Evolutionary conservation across 1,284 basidiomycete genomes (phyloP), one percentile per base, ranked within the genome.

Genomic region (Cutaneotrichosporon sp.): DNA sequence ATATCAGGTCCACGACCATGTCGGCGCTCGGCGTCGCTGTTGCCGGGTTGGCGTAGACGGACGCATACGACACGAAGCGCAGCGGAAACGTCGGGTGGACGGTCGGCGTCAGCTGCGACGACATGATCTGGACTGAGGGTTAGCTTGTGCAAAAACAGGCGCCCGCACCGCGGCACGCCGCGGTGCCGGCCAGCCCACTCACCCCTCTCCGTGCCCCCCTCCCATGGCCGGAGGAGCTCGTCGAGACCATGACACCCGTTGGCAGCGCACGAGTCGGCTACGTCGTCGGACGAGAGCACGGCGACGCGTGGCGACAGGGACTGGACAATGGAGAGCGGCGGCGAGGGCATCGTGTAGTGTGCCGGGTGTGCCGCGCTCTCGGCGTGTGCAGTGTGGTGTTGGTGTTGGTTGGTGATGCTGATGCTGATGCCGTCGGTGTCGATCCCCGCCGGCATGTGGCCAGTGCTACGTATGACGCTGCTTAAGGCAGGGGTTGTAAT

Each of bases 171-270:
- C 40, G 15, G 1, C 12, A 23, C 9, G 2, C 18, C 8, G 15
- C 40, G 15, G 2, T 8, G 40, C 38, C 20, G 9, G n/a, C 5
- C 1, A 17, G 8, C 22, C n/a, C 8, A 57, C 68, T 56, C 34
- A 74, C 74, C 74, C 52, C 72, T 53, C 58, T 76, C 73, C 4
- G 72, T 65, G 0, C 60, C 61, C 3, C 68, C 65, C 57, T 74
- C 73, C 72, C 74, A 76, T 33, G 75, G 75, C 20, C 70, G 62
- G 37, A 76, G 62, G 13, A 76, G 64, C 61, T 76, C 70, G 14
- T 72, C 72, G 38, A 76, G 59, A 9, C 73, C 71, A 33, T 61
- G 55, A 57, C 73, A 73, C 3, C 74, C 74, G 52, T 76, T 76
- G 5, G 65, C 62, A 52, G 65, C 61, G 54, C 73, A 75, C 15